Conservation (phyloP, 257 asterid genomes). For the Salvia rosmarinus region DNA sequence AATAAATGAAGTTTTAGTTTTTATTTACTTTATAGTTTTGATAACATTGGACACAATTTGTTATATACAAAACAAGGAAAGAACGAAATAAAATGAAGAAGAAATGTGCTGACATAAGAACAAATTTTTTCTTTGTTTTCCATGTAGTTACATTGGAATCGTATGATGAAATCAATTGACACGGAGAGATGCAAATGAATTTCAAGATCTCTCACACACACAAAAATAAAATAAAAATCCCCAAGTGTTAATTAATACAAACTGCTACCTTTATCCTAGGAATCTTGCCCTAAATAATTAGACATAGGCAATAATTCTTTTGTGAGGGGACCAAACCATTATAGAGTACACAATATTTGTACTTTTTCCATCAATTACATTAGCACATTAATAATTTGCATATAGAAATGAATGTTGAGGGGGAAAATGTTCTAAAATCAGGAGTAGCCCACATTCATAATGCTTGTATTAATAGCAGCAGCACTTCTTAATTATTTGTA, state of each 20-base stretch:
- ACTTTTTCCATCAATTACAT: neutral
- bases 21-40: too few relatives aligned
- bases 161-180: neutral
- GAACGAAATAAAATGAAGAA: too few relatives aligned
- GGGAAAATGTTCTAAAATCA: slow-evolving; percentile 2
- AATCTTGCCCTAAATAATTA: slow-evolving; percentile 12
- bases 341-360: slow-evolving; percentile 14
- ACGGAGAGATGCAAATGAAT: neutral
- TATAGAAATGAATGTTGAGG: slow-evolving; percentile 8
- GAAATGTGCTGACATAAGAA: too few relatives aligned
- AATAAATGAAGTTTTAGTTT: too few relatives aligned
- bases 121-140: too few relatives aligned
- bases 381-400: neutral
- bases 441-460: slow-evolving; percentile 33
- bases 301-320: neutral
- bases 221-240: neutral
- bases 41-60: too few relatives aligned
- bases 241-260: neutral
- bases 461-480: neutral
- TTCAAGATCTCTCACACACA: neutral
- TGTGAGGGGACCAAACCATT: neutral
- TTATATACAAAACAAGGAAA: too few relatives aligned
- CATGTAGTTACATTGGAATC: neutral
- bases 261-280: neutral
- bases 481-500: slow-evolving; percentile 1